These are phyloP conservation scores for Penicillium manginii DNA, from an alignment of 495 filamentous ascomycete species.

Conservation along the genomic window DNA sequence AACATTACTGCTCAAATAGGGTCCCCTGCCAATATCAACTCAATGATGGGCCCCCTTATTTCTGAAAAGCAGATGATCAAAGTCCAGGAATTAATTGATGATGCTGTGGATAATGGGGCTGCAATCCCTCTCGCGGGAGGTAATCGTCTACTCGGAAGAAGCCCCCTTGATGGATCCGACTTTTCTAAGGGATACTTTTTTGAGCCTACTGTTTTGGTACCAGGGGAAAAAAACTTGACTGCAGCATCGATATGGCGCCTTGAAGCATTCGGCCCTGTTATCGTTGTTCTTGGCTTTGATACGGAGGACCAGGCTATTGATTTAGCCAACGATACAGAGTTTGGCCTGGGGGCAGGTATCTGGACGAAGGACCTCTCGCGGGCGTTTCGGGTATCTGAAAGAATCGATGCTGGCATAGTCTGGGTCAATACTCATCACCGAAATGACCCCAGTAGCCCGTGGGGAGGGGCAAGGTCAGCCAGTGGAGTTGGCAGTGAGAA, in stretches of 20 bases:
- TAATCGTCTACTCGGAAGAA: constrained; percentile 34
- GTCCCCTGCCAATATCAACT: constrained; percentile 17
- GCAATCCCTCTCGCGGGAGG: constrained; percentile 36
- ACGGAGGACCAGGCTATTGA: constrained; percentile 44
- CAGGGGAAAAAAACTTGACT: constrained; percentile 6
- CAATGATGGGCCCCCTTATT: constrained; percentile 29
- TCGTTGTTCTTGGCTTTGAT: constrained; percentile 44
- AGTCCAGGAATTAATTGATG: constrained; percentile 28
- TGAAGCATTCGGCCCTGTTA: constrained; percentile 55
- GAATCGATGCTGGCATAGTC: constrained; percentile 56
- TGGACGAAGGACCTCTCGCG: constrained; percentile 57
- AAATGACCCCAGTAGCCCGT: constrained; percentile 32
- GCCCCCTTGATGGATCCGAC: constrained; percentile 22
- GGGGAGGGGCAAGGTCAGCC: constrained; percentile 27
- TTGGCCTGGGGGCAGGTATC: constrained; percentile 47
- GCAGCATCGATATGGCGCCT: constrained; percentile 39
- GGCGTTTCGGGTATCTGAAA: constrained; percentile 51
- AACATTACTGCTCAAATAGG: constrained; percentile 41
- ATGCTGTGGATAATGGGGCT: constrained; percentile 32
- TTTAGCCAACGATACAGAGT: constrained; percentile 46
- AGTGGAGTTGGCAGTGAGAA: constrained; percentile 35
- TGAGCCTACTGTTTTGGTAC: constrained; percentile 56
- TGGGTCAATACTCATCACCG: constrained; percentile 51
- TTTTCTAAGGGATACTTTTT: constrained; percentile 59
- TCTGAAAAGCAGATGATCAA: constrained; percentile 22